Conservation (phyloP, 352 stramenopile species). For the Halophytophthora polymorphica region DNA sequence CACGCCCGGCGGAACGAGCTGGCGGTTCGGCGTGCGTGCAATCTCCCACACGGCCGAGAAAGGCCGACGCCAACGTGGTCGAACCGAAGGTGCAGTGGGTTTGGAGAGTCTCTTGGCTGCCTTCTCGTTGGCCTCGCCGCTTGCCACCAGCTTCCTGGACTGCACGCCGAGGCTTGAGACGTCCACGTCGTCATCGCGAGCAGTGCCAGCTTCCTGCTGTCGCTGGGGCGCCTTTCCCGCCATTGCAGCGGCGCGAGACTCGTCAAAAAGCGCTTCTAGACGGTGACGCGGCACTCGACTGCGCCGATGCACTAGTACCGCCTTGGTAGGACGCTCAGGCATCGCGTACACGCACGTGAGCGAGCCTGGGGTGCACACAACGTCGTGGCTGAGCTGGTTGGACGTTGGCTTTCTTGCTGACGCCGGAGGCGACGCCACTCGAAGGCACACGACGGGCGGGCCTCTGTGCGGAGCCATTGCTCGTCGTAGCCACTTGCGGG, state of each 20-base stretch:
- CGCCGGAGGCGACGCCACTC: conserved; percentile 12
- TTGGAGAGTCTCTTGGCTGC: neutral
- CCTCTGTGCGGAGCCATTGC: conserved; percentile 15
- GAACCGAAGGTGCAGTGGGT: conserved; percentile 3
- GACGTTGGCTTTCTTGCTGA: neutral
- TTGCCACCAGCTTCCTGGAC: conserved; percentile 17
- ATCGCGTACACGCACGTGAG: conserved; percentile 26
- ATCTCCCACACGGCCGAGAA: conserved; percentile 14
- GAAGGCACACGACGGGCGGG: conserved; percentile 27
- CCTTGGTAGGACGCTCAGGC: conserved; percentile 17
- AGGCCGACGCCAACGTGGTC: conserved; percentile 10
- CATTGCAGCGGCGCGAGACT: neutral
- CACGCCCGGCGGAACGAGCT: conserved; percentile 11
- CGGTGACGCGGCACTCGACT: neutral
- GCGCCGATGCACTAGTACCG: conserved; percentile 7
- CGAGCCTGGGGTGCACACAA: conserved; percentile 6
- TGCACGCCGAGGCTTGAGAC: conserved; percentile 4
- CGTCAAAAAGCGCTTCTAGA: conserved; percentile 11
- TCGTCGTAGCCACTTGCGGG: conserved; percentile 26
- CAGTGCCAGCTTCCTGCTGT: neutral
- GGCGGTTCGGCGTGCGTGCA: neutral
- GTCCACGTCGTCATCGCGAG: conserved; percentile 1
- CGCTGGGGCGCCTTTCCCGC: neutral
- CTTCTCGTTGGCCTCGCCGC: conserved; percentile 2
- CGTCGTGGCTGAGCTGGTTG: conserved; percentile 17